Evolutionary conservation across 139 green algal genomes (phyloP).

Genomic region (Tetraselmis chui): DNA sequence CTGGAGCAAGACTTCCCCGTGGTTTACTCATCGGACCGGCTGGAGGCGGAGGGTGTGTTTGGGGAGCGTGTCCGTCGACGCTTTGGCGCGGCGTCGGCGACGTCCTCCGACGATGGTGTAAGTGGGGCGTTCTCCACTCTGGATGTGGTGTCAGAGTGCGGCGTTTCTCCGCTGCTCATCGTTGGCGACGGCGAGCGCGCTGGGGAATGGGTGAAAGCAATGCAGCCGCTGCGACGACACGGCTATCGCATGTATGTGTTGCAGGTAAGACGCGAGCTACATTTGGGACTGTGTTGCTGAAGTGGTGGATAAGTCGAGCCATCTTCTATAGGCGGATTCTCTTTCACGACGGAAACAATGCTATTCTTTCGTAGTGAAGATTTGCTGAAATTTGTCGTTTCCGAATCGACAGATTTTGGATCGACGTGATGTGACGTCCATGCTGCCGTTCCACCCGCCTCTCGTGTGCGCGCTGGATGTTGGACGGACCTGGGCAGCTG

Average conservation of each 20-base stretch:
- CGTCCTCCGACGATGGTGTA: neutral
- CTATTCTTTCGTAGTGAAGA: neutral
- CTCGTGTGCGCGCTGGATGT: slow-evolving; percentile 6
- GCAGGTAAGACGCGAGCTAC: neutral
- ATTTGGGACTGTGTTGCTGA: neutral
- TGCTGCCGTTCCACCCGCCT: neutral
- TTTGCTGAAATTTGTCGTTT: neutral
- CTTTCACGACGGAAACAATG: neutral
- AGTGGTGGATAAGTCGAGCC: neutral
- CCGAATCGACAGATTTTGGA: neutral
- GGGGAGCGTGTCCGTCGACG: neutral
- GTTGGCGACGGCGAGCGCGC: neutral
- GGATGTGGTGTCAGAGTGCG: slow-evolving; percentile 9
- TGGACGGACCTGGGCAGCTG: slow-evolving; percentile 8
- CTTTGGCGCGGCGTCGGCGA: neutral
- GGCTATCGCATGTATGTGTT: neutral
- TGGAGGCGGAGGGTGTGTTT: neutral
- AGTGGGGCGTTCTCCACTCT: neutral
- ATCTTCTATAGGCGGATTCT: neutral
- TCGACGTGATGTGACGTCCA: neutral
- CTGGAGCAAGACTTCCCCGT: neutral
- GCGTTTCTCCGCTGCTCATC: slow-evolving; percentile 7
- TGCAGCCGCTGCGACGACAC: neutral
- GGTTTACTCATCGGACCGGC: neutral
- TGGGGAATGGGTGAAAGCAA: neutral